Evolutionary conservation across 2,329 filamentous ascomycete species (phyloP), one percentile per base, ranked within the genome.

Genomic region (Dactylellina sp.): DNA sequence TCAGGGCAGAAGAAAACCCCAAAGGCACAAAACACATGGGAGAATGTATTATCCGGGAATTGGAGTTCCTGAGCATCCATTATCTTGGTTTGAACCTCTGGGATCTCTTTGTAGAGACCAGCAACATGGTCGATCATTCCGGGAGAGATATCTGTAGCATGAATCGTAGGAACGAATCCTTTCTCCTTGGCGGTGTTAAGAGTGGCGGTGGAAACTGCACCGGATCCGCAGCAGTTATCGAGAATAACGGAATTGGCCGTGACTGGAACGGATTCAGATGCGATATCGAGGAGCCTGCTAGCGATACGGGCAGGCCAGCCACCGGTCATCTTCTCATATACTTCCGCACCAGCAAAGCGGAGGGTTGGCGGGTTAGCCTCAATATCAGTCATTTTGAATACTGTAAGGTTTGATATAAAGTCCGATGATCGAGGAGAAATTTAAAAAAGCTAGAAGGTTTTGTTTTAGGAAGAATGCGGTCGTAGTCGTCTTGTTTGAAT

Each of bases 1-100:
- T 74, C 61, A 5, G 60, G 61, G n/a, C 70, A 74, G 40, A 74
- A 74, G 55, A 74, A 74, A 12, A 74, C 70, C 2, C 70, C 70
- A 28, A 74, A 74, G 2, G 53, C 53, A 32, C 61, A 65, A 16
- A 74, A 49, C n/a, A 74, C 49, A 24, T 74, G 70, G 20, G 53
- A 59, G 40, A 74, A 74, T 2, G 60, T 66, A 44, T 74, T 74
- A 12, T 66, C 70, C n/a, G 28, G 18, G 56, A 74, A 74, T 11
- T 47, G 24, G 2, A 74, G 55, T 1, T 18, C 39, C 22, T 74
- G 70, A 11, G 61, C 61, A 16, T 74, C 61, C 70, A 74, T 66
- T 11, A 49, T 53, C n/a, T 57, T 25, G 5, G 70, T 62, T 14
- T 74, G 37, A n/a, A 74, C 39, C 18, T 56, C 39, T 2, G 70